A percentile compares a stretch with the other conserved stretches of the same genome.
These are phyloP conservation scores for Pilatotrama ljubarskyi DNA, from an alignment of 768 basidiomycete genomes.

Conservation along the genomic window DNA sequence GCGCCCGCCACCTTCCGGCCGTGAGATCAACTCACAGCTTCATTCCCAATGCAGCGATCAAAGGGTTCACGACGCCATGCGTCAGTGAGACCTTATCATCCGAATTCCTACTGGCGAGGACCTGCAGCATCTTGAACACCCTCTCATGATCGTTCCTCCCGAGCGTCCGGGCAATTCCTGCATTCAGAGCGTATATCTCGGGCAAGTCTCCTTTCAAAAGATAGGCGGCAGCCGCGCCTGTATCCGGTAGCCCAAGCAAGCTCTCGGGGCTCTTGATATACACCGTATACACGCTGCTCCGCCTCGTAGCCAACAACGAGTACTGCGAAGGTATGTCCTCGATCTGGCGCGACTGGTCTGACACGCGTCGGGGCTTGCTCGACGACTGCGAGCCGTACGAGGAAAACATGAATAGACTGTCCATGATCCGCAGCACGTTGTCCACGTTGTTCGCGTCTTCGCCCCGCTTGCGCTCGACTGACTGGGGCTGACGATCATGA, in stretches of 20 bases:
- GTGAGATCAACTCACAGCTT: constrained; percentile 29
- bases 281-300: constrained; percentile 65
- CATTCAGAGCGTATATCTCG: constrained; percentile 60
- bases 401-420: constrained; percentile 58
- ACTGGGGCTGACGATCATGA: constrained; percentile 47
- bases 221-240: constrained; percentile 64
- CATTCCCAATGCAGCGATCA: constrained; percentile 26
- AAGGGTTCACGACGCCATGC: constrained; percentile 9
- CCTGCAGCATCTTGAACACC: constrained; percentile 56
- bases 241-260: constrained; percentile 48
- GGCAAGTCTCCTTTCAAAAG: constrained; percentile 44
- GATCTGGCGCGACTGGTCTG: constrained; percentile 40
- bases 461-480: constrained; percentile 41
- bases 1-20: not conserved
- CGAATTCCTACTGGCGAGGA: constrained; percentile 40
- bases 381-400: not conserved
- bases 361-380: constrained; percentile 34
- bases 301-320: constrained; percentile 43
- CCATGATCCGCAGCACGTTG: constrained; percentile 75
- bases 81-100: not conserved
- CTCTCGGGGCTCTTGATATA: constrained; percentile 55
- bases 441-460: constrained; percentile 59
- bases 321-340: constrained; percentile 45
- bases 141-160: constrained; percentile 73
- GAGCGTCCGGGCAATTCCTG: constrained; percentile 53